phyloP scores from a whole-genome alignment of 2,329 filamentous ascomycete species.

The Trichoderma sp. region DNA sequence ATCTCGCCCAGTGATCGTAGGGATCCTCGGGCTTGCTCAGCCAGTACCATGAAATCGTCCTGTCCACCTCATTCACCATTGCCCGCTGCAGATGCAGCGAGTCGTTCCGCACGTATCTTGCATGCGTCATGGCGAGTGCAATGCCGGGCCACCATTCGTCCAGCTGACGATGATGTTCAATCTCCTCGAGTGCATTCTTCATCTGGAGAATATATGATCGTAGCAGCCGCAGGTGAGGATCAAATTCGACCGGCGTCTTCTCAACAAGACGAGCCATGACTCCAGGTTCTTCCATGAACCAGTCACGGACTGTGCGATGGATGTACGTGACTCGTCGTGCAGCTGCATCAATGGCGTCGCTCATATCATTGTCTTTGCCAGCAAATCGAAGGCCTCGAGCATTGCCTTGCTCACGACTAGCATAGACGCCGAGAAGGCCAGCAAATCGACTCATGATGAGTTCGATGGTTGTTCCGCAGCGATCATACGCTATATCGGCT shows the following conservation, averaged over 20 bases:
- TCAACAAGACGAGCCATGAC: constrained; percentile 24
- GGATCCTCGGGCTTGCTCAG: constrained; percentile 25
- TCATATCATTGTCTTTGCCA: not conserved
- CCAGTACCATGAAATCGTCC: constrained; percentile 34
- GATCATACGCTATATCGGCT: constrained; percentile 21
- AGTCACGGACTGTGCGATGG: constrained; percentile 36
- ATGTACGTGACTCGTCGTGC: constrained; percentile 32
- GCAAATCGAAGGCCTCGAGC: constrained; percentile 19
- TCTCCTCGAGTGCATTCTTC: constrained; percentile 32
- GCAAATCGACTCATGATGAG: constrained; percentile 25
- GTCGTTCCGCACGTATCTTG: constrained; percentile 29
- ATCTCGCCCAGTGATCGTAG: constrained; percentile 35
- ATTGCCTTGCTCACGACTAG: constrained; percentile 21
- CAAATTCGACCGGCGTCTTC: constrained; percentile 22
- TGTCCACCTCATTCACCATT: constrained; percentile 30
- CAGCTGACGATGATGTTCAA: constrained; percentile 37
- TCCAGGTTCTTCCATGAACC: constrained; percentile 27
- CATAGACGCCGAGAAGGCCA: constrained; percentile 29
- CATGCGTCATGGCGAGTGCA: constrained; percentile 37
- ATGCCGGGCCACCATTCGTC: constrained; percentile 41
- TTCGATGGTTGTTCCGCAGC: constrained; percentile 21
- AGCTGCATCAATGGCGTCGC: constrained; percentile 1
- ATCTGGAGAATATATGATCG: constrained; percentile 35
- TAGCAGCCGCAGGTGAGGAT: constrained; percentile 33
- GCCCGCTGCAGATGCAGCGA: constrained; percentile 17